phyloP scores from a whole-genome alignment of 2,329 filamentous ascomycete species.

The Furcasterigmium furcatum region DNA sequence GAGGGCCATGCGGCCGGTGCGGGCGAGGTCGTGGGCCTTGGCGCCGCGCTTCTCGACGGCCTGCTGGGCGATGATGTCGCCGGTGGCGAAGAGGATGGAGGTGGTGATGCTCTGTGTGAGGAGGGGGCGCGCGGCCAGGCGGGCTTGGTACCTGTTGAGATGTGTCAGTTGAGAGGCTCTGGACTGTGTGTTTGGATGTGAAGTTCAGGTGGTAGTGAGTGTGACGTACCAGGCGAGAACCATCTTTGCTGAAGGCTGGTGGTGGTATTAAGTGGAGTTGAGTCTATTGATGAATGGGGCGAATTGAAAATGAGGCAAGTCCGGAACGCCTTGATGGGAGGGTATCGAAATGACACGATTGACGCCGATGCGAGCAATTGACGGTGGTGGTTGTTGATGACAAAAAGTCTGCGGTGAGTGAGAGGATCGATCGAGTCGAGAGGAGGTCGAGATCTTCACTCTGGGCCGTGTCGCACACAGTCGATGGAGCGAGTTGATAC shows the following conservation, averaged over 20 bases:
- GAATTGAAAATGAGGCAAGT: too few relatives aligned
- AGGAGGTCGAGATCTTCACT: neutral
- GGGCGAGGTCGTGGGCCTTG: conserved; percentile 70
- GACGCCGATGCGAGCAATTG: neutral
- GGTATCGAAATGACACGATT: too few relatives aligned
- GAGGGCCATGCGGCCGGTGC: conserved; percentile 74
- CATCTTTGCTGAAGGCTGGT: neutral
- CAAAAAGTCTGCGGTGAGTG: neutral
- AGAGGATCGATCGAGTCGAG: neutral
- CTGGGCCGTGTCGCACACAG: neutral
- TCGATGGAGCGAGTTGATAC: neutral
- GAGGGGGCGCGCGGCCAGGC: conserved; percentile 75
- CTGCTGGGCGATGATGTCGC: conserved; percentile 90
- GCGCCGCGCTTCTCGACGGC: conserved; percentile 79
- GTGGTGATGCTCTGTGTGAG: conserved; percentile 91
- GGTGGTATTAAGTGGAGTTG: neutral
- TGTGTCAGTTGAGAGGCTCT: neutral
- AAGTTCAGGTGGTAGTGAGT: neutral
- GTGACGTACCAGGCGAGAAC: neutral
- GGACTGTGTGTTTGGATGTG: too few relatives aligned
- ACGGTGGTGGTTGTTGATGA: neutral
- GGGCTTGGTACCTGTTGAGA: conserved; percentile 75
- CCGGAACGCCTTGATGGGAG: too few relatives aligned
- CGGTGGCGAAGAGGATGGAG: conserved; percentile 86
- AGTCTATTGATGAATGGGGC: too few relatives aligned